These are phyloP conservation scores for Nasturtium officinale DNA, from an alignment of 345 rosid species.

Conservation along the genomic window DNA sequence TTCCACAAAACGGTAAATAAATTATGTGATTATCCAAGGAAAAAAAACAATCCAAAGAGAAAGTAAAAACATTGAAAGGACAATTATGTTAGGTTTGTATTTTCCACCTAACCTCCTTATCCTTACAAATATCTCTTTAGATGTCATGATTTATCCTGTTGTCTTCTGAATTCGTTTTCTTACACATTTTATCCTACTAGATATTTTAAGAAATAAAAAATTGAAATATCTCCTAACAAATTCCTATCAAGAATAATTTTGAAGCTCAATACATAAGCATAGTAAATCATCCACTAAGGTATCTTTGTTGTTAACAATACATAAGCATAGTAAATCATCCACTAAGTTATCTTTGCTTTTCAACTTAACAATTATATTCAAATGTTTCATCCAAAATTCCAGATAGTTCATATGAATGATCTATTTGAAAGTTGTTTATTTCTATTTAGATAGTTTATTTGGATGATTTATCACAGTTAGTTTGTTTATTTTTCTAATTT, in stretches of 20 bases:
- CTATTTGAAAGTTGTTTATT: no score
- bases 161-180: slow-evolving; percentile 24
- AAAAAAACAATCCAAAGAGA: background rate
- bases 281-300: background rate
- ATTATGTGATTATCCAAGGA: background rate
- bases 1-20: slow-evolving; percentile 1
- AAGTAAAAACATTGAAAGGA: slow-evolving; percentile 19
- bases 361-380: no score
- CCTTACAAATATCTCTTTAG: slow-evolving; percentile 19
- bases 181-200: background rate
- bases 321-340: no score
- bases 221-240: background rate
- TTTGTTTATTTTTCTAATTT: no score
- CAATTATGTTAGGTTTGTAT: slow-evolving; percentile 39
- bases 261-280: background rate
- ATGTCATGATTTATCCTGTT: slow-evolving; percentile 20
- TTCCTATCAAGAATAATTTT: background rate
- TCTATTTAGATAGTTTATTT: no score
- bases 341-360: no score
- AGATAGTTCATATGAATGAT: no score
- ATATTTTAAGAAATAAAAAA: background rate
- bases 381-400: no score
- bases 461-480: no score
- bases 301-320: no score
- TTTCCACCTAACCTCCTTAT: slow-evolving; percentile 24